Conservation (phyloP, 306 rosid genomes). For the Calophaca sinica region DNA sequence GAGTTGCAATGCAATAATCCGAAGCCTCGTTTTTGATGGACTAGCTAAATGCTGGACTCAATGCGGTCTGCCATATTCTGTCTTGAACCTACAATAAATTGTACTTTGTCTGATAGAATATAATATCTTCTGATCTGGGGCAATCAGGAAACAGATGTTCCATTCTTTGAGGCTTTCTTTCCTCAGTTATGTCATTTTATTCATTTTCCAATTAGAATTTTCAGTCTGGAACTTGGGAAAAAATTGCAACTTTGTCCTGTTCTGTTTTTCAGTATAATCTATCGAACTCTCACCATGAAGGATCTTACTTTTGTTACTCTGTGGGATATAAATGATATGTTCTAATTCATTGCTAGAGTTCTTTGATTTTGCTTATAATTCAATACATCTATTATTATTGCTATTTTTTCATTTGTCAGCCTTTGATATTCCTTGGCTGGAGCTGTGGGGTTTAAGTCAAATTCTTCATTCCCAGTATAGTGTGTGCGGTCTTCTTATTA, state of each 20-base stretch:
- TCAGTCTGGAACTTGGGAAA: slow-evolving; percentile 16
- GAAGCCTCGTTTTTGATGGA: slow-evolving; percentile 35
- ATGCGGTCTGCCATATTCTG: slow-evolving; percentile 14
- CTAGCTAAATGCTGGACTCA: not conserved
- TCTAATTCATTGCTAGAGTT: slow-evolving; percentile 17
- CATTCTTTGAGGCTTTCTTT: slow-evolving; percentile 12
- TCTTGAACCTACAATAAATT: slow-evolving; percentile 33
- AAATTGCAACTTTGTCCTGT: slow-evolving; percentile 34
- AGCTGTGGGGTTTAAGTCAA: slow-evolving; percentile 34
- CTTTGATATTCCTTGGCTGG: slow-evolving; percentile 34
- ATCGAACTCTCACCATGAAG: slow-evolving; percentile 18
- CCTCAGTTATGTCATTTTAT: slow-evolving; percentile 26
- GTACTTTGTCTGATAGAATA: not conserved
- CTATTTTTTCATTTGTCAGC: slow-evolving; percentile 19
- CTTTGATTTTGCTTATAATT: slow-evolving; percentile 15
- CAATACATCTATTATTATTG: slow-evolving; percentile 12
- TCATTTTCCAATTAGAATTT: slow-evolving; percentile 22
- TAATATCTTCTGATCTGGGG: slow-evolving; percentile 29
- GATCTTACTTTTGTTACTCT: slow-evolving; percentile 16
- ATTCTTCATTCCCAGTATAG: slow-evolving; percentile 22
- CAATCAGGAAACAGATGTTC: slow-evolving; percentile 22
- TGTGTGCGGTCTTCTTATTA: slow-evolving; percentile 13
- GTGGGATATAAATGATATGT: slow-evolving; percentile 36
- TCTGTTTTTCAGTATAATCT: slow-evolving; percentile 13
- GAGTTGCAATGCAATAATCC: slow-evolving; percentile 25